Conservation (phyloP, 768 basidiomycete species). For the Leccinellum rugosiceps region DNA sequence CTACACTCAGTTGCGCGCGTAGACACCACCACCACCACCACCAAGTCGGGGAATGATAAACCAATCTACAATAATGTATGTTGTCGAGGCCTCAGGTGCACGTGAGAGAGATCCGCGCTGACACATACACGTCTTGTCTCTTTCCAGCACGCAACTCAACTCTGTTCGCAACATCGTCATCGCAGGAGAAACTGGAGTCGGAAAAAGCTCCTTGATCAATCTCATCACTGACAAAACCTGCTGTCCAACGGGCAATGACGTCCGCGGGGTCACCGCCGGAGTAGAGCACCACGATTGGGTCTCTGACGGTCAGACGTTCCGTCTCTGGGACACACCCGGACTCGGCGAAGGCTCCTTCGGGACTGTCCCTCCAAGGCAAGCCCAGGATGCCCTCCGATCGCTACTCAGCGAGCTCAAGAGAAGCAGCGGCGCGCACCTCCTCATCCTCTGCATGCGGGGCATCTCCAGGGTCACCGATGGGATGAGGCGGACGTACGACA, state of each 20-base stretch:
- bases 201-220: slow-evolving; percentile 32
- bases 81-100: not conserved
- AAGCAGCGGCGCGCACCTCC: slow-evolving; percentile 13
- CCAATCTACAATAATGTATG: not conserved
- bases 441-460: not conserved
- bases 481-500: not conserved
- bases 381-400: slow-evolving; percentile 13
- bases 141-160: slow-evolving; percentile 3
- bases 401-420: slow-evolving; percentile 21
- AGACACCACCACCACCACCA: not conserved
- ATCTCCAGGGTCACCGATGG: not conserved
- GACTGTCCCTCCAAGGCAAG: slow-evolving; percentile 2
- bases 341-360: slow-evolving; percentile 14
- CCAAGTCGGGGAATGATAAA: slow-evolving; percentile 5
- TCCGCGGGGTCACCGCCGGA: slow-evolving; percentile 6
- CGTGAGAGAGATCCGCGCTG: not conserved
- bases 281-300: slow-evolving; percentile 21
- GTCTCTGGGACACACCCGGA: slow-evolving; percentile 26
- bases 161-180: slow-evolving; percentile 28
- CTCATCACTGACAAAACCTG: slow-evolving; percentile 19
- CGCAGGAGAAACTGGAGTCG: slow-evolving; percentile 29
- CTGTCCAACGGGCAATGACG: not conserved
- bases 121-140: slow-evolving; percentile 2
- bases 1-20: not conserved
- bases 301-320: slow-evolving; percentile 18